These are phyloP conservation scores for Apocynum venetum DNA, from an alignment of 257 asterid species.

Conservation along the genomic window DNA sequence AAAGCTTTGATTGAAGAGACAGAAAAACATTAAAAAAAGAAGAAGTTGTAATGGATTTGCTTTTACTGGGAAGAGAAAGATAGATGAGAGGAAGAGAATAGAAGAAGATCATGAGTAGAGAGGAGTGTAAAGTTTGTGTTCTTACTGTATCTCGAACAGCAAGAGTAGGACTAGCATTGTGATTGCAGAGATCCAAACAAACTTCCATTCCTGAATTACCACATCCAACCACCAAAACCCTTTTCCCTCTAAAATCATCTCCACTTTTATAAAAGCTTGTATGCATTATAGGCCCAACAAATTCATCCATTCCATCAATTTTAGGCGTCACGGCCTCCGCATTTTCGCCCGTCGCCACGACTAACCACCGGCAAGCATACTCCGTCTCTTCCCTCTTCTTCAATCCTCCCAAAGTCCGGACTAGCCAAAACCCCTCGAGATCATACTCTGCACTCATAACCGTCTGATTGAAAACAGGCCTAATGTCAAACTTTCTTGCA, in stretches of 20 bases:
- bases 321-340: conserved; percentile 65
- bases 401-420: conserved; percentile 26
- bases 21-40: background rate
- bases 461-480: conserved; percentile 45
- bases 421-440: conserved; percentile 48
- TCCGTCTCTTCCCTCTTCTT: conserved; percentile 23
- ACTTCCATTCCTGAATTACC: conserved; percentile 98
- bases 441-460: conserved; percentile 59
- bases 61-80: background rate
- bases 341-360: conserved; percentile 85
- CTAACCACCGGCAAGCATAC: conserved; percentile 59
- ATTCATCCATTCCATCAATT: conserved; percentile 53
- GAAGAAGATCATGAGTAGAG: no score
- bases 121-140: background rate
- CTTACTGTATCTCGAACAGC: conserved; percentile 82
- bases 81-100: no score
- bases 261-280: conserved; percentile 71
- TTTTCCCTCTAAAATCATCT: conserved; percentile 39
- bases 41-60: conserved; percentile 11
- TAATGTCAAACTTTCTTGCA: conserved; percentile 50
- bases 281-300: conserved; percentile 53
- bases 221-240: conserved; percentile 77
- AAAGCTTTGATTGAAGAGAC: conserved; percentile 1
- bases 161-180: conserved; percentile 58
- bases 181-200: conserved; percentile 78